phyloP scores from a whole-genome alignment of 139 green algal species.

The Ulvella scutata region DNA sequence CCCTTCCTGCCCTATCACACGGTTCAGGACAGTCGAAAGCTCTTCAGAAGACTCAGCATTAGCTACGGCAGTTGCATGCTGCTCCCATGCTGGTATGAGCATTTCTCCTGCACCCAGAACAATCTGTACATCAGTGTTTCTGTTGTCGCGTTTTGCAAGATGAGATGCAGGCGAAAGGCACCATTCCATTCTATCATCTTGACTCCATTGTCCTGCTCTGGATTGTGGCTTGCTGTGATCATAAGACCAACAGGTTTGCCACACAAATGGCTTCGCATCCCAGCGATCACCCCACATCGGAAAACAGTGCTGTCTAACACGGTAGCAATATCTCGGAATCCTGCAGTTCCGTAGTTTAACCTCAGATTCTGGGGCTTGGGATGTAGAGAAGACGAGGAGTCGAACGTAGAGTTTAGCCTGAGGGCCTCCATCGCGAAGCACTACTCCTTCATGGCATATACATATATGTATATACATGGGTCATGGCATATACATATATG shows the following conservation, averaged over 20 bases:
- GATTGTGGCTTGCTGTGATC: constrained; percentile 95
- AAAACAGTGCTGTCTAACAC: constrained; percentile 72
- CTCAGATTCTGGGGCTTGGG: constrained; percentile 21
- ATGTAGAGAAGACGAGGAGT: not conserved
- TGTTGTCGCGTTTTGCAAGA: constrained; percentile 4
- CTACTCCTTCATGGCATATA: too few relatives aligned
- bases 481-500: too few relatives aligned
- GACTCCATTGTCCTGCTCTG: constrained; percentile 82
- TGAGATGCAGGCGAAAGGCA: constrained; percentile 55
- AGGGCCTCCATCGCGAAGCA: too few relatives aligned
- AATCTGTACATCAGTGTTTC: not conserved
- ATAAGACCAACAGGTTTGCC: constrained; percentile 52
- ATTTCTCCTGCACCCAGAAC: constrained; percentile 12
- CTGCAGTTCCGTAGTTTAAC: constrained; percentile 80
- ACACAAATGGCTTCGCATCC: constrained; percentile 25
- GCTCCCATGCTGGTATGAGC: constrained; percentile 37
- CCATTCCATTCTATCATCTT: constrained; percentile 83
- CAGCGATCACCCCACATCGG: constrained; percentile 70
- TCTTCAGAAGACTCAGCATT: constrained; percentile 25
- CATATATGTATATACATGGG: too few relatives aligned
- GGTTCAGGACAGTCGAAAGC: constrained; percentile 9
- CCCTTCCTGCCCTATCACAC: not conserved
- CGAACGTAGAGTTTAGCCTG: too few relatives aligned
- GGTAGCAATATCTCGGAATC: constrained; percentile 57
- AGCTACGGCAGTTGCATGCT: constrained; percentile 53